Evolutionary conservation across 148 eudicot genomes (phyloP), one percentile per base, ranked within the genome.

Genomic region (Salicornia ramosissima): DNA sequence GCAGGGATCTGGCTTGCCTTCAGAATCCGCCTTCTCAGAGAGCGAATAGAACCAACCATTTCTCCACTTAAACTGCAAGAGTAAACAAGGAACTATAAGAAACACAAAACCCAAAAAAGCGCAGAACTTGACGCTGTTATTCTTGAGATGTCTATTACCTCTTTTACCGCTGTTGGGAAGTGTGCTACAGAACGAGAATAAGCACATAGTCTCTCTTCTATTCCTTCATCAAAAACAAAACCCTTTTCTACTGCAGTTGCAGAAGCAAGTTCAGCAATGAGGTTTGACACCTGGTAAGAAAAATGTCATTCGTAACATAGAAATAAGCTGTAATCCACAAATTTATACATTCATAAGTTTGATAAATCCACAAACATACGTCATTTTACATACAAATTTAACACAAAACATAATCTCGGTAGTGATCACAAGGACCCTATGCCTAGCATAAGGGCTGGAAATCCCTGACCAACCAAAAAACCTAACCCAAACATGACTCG

Each of bases 11-110:
- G 90, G 86, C 78, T 87, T 86, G 71, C 97, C 96, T 78, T 82
- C 69, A 47, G 84, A 78, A 62, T 84, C 77, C 16, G 97, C 96
- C 78, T 90, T 90, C 74, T 90, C 90, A 0, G 98, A 84, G 14
- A 90, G 86, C 18, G 96, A 87, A 84, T 90, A 88, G 82, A 94
- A 94, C 98, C 98, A 94, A 10, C 98, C 98, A 34, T 94, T 94
- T 80, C 98, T 94, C 98, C 98, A 94, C 77, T 87, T 90, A 71
- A 90, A 90, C 98, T 90, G 90, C 82, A 71, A 51, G 16, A 50
- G 67, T 19, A 26, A 62, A 39, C 22, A 14, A 76, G 24, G 70
- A 70, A 71, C 24, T 21, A 16, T 67, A 1, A 72, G 63, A 62
- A 43, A 47, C 31, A 55, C 34, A 56, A 2, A 10, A 36, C 5